Evolutionary conservation across 192 early-diverging fungal genomes (phyloP), one percentile per base, ranked within the genome.

Genomic region (Backusella westeae): DNA sequence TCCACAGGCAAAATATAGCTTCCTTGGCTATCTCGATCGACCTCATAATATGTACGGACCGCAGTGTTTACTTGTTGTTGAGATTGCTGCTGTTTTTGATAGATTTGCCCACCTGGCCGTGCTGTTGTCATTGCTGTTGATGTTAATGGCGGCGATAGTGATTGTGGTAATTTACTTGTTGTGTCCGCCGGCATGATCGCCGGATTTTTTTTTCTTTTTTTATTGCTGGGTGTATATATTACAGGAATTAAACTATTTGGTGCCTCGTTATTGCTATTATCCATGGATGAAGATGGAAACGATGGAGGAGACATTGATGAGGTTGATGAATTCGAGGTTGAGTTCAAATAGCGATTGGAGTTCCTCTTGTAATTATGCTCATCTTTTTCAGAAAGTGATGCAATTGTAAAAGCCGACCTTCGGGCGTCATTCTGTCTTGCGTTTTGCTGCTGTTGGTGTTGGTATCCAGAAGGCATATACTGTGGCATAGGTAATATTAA

Each of bases 1-100:
- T 91, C 85, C 6, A 96, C 86, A 0, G 96, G 96, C 59, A 97
- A 80, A 29, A 92, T 89, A 12, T 92, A 89, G 41, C 86, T 85
- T 9, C 96, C 96, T 17, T 84, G 19, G 32, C 87, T 87, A 76
- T 92, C 91, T 56, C 73, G 73, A 52, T 86, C 85, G 6, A 89
- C 82, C 44, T 83, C 77, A 70, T 82, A 82, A 75, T 75, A 78
- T 34, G 78, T 80, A 66, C 78, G 78, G n/a, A 80, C 69, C 29
- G 69, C 34, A 14, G 67, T 75, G 26, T 49, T 75, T 39, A 75
- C 36, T 67, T 69, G 73, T 26, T 73, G 77, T 42, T 70, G 21
- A 9, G 56, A 63, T 72, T 67, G 34, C n/a, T 63, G 35, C 42
- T 14, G 71, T 29, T 69, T 41, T 32, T 49, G 59, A 34, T 34